Evolutionary conservation across 192 early-diverging fungal species (phyloP), one percentile per base, ranked within the genome.

Genomic region (Coemansia sp.): DNA sequence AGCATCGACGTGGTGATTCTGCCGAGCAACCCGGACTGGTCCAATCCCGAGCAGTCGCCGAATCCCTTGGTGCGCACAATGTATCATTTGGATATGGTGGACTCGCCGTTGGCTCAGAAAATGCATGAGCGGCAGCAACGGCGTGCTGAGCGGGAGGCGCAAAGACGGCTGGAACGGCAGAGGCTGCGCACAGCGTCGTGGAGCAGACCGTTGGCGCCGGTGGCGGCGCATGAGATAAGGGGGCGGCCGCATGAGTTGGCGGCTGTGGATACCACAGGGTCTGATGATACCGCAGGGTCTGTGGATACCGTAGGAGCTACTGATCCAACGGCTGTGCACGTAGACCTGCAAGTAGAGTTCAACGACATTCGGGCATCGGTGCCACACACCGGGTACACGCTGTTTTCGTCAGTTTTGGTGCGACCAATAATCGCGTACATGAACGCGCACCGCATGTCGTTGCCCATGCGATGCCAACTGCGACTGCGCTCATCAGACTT

Each of bases 351-450:
- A 64, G 87, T 98, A 25, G 84, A 88, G 39, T 89, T 98, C 66
- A 93, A 96, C 63, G 90, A 97, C 74, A 85, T 93, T 54, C 93
- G 94, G 55, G 94, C 97, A 0, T 87, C 87, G 4, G 91, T 97
- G 1, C 97, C 97, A 69, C 60, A 9, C 60, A 41, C 23, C 62
- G 82, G 9, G 47, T 72, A 94, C 25, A 84, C 86, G 5, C 94
- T 95, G 53, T 67, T 96, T 53, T 91, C 82, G 60, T 87, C 87
- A 19, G 94, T 95, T 19, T 79, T 96, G 61, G 89, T 97, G 22
- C 87, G 97, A 4, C 95, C 97, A 1, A 85, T 97, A 43, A 94
- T 97, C 0, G 97, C 87, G 12, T 98, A 91, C 64, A 91, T 98
- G 86, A 97, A 97, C 70, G 87, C 91, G 3, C 91, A 95, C 65